Conservation (phyloP, 352 stramenopile genomes). For the Phytophthora vignae region DNA sequence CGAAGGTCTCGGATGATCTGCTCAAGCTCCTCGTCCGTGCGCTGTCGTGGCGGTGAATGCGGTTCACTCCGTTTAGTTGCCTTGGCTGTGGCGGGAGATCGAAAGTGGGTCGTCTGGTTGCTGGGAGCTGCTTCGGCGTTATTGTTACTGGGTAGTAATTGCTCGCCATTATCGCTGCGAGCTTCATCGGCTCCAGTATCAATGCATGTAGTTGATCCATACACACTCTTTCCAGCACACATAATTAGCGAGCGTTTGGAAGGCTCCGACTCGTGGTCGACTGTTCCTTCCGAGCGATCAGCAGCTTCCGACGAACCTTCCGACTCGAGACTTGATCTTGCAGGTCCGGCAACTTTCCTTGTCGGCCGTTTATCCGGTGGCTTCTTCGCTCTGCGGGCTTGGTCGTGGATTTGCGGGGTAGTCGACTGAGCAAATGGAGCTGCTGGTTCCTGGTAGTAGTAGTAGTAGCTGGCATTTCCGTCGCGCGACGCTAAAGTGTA, state of each 20-base stretch:
- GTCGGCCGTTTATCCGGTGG: slow-evolving; percentile 14
- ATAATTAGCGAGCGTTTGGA: slow-evolving; percentile 23
- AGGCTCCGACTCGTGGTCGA: not conserved
- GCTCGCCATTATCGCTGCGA: slow-evolving; percentile 8
- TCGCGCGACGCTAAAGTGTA: slow-evolving; percentile 26
- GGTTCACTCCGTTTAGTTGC: slow-evolving; percentile 1
- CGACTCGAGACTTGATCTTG: not conserved
- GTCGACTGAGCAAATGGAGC: slow-evolving; percentile 1
- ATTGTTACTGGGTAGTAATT: not conserved
- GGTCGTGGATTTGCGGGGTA: not conserved
- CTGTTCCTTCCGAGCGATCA: not conserved
- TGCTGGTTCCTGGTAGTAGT: slow-evolving; percentile 37
- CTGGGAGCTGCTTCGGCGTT: not conserved
- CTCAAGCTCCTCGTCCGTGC: slow-evolving; percentile 70
- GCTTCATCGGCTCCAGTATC: slow-evolving; percentile 4
- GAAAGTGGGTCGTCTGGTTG: slow-evolving; percentile 7
- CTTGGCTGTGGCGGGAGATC: not conserved
- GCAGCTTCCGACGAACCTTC: not conserved
- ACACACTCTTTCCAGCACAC: slow-evolving; percentile 37
- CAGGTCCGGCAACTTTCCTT: slow-evolving; percentile 9
- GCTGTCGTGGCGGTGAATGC: slow-evolving; percentile 14
- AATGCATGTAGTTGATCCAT: not conserved
- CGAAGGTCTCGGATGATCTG: slow-evolving; percentile 72
- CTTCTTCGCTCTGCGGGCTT: slow-evolving; percentile 24
- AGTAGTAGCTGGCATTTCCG: slow-evolving; percentile 23